Conservation (phyloP, 176 grass and related monocot genomes). For the Ensete glaucum region DNA sequence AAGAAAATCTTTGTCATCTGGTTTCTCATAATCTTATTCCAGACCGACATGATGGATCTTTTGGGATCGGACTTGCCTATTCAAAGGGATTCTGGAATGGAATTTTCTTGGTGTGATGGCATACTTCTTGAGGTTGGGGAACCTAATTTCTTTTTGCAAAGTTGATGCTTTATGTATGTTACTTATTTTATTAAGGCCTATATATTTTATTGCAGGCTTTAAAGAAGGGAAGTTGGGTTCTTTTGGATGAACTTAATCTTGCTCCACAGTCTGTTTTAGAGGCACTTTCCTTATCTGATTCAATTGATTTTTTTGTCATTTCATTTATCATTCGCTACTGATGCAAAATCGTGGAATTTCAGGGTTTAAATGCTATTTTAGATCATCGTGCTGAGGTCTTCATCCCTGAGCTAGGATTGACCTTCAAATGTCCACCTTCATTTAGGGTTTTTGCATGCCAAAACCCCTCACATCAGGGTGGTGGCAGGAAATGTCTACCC, state of each 20-base stretch:
- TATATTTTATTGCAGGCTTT: conserved; percentile 45
- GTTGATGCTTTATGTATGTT: neutral
- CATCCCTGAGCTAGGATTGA: conserved; percentile 81
- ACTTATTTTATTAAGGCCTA: neutral
- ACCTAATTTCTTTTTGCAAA: neutral
- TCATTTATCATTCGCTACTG: conserved; percentile 4
- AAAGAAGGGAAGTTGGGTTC: conserved; percentile 88
- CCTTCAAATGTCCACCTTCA: conserved; percentile 67
- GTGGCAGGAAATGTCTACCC: conserved; percentile 82
- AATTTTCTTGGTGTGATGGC: conserved; percentile 95
- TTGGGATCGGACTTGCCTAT: conserved; percentile 82
- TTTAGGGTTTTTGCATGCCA: conserved; percentile 94
- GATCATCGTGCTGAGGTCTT: conserved; percentile 95
- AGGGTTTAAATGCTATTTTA: conserved; percentile 88
- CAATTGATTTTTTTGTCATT: neutral
- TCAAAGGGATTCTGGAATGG: conserved; percentile 61
- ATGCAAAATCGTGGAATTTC: neutral
- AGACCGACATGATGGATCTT: conserved; percentile 99
- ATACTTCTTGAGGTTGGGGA: conserved; percentile 66
- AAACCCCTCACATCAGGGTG: conserved; percentile 86
- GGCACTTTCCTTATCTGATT: conserved; percentile 5
- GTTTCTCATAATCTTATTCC: neutral
- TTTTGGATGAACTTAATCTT: conserved; percentile 97
- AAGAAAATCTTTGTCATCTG: neutral
- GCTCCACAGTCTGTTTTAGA: conserved; percentile 93